Evolutionary conservation across 768 basidiomycete species (phyloP), one percentile per base, ranked within the genome.

Genomic region (Clitopilus passeckerianus): DNA sequence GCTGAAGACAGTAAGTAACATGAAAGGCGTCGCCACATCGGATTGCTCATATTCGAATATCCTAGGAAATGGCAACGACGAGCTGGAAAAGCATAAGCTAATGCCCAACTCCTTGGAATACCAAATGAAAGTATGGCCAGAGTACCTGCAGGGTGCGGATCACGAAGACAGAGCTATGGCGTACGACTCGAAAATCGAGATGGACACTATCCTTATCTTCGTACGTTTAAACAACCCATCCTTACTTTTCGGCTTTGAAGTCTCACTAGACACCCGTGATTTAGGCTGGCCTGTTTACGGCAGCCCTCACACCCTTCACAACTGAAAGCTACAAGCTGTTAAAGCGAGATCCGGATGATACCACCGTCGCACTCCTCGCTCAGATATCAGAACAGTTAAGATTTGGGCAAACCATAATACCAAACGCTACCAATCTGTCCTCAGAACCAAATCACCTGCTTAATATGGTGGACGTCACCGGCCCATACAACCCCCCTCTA

Each of bases 321-420:
- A 37, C 54, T 10, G 58, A 59, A 41, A 59, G 53, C 53, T 54
- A 59, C 15, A 59, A 59, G 24, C 52, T 54, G 2, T 52, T 59
- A 34, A 27, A 24, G 30, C 58, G 54, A 7, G 58, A 59, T 54
- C 30, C 58, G 9, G 43, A n/a, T 7, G 34, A 59, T 34, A 34
- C 50, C 12, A 41, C 52, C 15, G 54, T 23, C 2, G 5, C 16
- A 9, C 58, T 59, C 15, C 58, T 59, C 30, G 44, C 53, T 22
- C 58, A 54, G 14, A 20, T 59, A 18, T 50, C 46, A 16, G 46
- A 50, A 50, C 46, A 50, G 12, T n/a, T 50, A n/a, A 33, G 33
- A n/a, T 5, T 23, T 5, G 20, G 15, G 5, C 2, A 9, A 2
- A 10, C 18, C 46, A 4, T 12, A n/a, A 18, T n/a, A 18, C 5